These are phyloP conservation scores for Spiraea crenata DNA, from an alignment of 331 rosid genomes.

Conservation along the genomic window DNA sequence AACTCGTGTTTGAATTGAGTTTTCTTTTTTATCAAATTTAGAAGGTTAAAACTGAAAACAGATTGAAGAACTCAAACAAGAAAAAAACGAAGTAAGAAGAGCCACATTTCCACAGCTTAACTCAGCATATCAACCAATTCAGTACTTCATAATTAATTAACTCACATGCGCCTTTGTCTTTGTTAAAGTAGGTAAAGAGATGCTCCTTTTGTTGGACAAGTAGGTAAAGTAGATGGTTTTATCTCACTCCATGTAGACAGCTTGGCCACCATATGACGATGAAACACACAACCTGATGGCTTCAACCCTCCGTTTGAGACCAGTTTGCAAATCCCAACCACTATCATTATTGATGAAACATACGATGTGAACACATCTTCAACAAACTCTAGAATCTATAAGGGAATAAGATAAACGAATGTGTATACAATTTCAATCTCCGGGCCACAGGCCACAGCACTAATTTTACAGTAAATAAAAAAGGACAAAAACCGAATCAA, in stretches of 20 bases:
- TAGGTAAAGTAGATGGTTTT: too few relatives aligned
- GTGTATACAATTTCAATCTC: not conserved
- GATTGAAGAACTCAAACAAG: too few relatives aligned
- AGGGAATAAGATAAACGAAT: not conserved
- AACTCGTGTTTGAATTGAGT: too few relatives aligned
- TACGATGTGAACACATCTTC: not conserved
- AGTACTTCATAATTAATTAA: too few relatives aligned
- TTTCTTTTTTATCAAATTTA: too few relatives aligned
- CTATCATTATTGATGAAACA: slow-evolving; percentile 6
- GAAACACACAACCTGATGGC: not conserved
- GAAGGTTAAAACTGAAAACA: too few relatives aligned
- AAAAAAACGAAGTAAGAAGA: too few relatives aligned
- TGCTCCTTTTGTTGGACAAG: too few relatives aligned
- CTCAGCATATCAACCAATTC: too few relatives aligned
- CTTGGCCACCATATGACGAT: not conserved
- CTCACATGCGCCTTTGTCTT: too few relatives aligned
- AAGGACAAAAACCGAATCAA: not conserved
- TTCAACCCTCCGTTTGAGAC: not conserved
- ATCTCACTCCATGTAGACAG: not conserved
- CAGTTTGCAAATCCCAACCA: not conserved
- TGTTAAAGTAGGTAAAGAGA: too few relatives aligned
- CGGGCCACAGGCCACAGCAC: not conserved
- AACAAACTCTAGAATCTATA: not conserved
- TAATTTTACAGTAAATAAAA: slow-evolving; percentile 11
- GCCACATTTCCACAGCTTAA: too few relatives aligned